Evolutionary conservation across 2,329 filamentous ascomycete genomes (phyloP), one percentile per base, ranked within the genome.

Genomic region (Stagonosporopsis tanaceti): DNA sequence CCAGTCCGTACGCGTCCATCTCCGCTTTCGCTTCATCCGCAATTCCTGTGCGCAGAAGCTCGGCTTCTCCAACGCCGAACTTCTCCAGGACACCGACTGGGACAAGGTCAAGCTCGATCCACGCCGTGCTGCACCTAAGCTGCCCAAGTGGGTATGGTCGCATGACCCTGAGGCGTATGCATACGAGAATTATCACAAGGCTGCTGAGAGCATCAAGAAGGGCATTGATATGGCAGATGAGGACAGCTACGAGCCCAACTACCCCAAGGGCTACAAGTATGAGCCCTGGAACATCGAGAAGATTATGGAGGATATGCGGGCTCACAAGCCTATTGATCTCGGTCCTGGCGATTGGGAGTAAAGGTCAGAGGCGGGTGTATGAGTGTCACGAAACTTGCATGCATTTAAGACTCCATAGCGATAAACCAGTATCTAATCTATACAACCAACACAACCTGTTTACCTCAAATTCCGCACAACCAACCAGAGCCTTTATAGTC

Each of bases 1-100:
- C 0, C 70, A 78, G 30, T 73, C 75, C 1, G 74, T 79, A 6
- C 76, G 77, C 28, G 66, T 75, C 6, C 77, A 80, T 57, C 72
- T 79, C 38, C 71, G 77, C 37, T 76, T 79, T 67, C 76, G 77
- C 28, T 83, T 81, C 69, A 77, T 78, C 57, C 78, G 80, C 47
- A 80, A 79, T 46, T 75, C 77, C 6, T 83, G 81, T 70, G 78
- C 79, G 2, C 81, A 82, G 54, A 81, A 82, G 54, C 76, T 81
- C 34, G 77, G 78, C 39, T 81, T 81, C 71, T 76, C 76, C 60
- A 80, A 82, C 65, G 70, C 79, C 25, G 78, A 81, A 65, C 75
- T 81, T 8, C 73, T 81, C 1, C 79, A 81, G 65, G 76, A 80
- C 53, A 81, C 79, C 11, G 77, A 82, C 63, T 81, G 79, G 80